These are phyloP conservation scores for Yamadazyma diospyri DNA, from an alignment of 1,139 yeast genomes.

Conservation along the genomic window DNA sequence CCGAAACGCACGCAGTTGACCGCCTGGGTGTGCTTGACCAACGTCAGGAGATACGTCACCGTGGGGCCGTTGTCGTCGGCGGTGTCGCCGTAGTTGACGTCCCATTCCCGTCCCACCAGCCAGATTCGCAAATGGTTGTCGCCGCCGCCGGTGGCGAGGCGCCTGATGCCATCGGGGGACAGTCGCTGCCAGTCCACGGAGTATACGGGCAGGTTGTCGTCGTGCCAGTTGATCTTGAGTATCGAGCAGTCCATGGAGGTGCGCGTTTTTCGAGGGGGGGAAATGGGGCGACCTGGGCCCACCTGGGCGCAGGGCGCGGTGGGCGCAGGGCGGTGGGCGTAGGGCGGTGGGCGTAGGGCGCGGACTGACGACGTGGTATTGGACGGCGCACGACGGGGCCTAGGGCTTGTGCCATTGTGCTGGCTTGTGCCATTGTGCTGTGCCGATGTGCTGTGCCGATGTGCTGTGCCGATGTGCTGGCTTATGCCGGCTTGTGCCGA, in stretches of 20 bases:
- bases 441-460: no score
- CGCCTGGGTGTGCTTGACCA: constrained; percentile 88
- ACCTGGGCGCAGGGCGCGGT: no score
- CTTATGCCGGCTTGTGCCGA: no score
- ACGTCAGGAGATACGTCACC: constrained; percentile 67
- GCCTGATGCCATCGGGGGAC: constrained; percentile 9
- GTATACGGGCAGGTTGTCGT: constrained; percentile 78
- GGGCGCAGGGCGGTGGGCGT: no score
- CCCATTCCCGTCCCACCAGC: constrained; percentile 22
- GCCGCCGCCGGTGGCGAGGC: constrained; percentile 91
- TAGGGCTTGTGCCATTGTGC: no score
- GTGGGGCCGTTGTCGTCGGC: constrained; percentile 8
- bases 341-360: no score
- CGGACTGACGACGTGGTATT: no score
- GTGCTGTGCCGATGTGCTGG: no score
- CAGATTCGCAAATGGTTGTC: constrained; percentile 84
- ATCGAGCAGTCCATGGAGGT: constrained; percentile 40
- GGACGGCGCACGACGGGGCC: no score
- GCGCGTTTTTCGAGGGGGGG: neutral
- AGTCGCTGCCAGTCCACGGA: constrained; percentile 69
- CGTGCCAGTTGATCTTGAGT: constrained; percentile 77
- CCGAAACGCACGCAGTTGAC: constrained; percentile 87
- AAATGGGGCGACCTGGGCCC: neutral
- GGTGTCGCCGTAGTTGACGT: constrained; percentile 1
- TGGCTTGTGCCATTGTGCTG: no score